Conservation (phyloP, 495 filamentous ascomycete genomes). For the Lentithecium fluviatile region DNA sequence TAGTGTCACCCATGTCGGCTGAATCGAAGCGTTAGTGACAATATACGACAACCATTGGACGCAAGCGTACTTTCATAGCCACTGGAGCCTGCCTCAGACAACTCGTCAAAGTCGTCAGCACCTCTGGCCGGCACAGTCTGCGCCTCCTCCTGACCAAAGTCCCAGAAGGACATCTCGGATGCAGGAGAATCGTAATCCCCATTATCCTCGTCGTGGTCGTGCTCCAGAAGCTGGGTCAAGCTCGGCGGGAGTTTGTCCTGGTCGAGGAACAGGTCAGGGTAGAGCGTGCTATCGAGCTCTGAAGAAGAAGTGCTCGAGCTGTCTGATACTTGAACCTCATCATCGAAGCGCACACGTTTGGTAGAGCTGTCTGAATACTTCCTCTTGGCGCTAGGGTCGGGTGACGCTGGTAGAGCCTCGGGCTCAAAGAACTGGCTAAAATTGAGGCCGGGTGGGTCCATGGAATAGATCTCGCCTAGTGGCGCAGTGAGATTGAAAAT, state of each 20-base stretch:
- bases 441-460: slow-evolving; percentile 15
- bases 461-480: neutral
- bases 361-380: slow-evolving; percentile 32
- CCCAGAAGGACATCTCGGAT: slow-evolving; percentile 43
- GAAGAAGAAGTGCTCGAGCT: slow-evolving; percentile 53
- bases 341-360: slow-evolving; percentile 53
- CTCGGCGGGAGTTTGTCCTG: slow-evolving; percentile 67
- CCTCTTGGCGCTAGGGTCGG: slow-evolving; percentile 6
- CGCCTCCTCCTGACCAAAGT: slow-evolving; percentile 17
- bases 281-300: slow-evolving; percentile 55
- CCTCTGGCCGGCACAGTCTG: neutral
- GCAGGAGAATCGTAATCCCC: slow-evolving; percentile 12
- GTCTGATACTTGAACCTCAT: slow-evolving; percentile 47
- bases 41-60: slow-evolving; percentile 22
- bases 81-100: slow-evolving; percentile 59
- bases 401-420: neutral
- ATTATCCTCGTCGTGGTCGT: slow-evolving; percentile 42
- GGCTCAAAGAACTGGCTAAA: slow-evolving; percentile 33
- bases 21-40: slow-evolving; percentile 54
- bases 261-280: slow-evolving; percentile 69
- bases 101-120: slow-evolving; percentile 42
- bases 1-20: slow-evolving; percentile 82
- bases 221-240: slow-evolving; percentile 65
- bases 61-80: slow-evolving; percentile 71
- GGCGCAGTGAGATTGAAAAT: slow-evolving; percentile 13